Base-by-base conservation (phyloP, 371 early-diverging fungal species). In the Syncephalis plumigaleata region DNA sequence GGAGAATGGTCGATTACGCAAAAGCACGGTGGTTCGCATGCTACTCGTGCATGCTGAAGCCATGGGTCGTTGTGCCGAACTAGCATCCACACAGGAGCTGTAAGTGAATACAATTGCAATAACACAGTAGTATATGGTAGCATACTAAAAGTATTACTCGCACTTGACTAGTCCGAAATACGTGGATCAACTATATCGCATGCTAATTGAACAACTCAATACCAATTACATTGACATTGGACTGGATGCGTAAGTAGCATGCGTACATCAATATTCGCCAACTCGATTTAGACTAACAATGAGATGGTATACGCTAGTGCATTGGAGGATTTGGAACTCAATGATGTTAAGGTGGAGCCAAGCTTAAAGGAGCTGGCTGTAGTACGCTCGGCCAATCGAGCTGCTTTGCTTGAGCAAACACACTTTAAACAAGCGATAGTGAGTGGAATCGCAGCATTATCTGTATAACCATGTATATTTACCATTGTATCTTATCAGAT, bases 21-120 rank as follows among this genome's bases (percentile, higher is more conserved):
- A 70, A 2, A 65, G 71, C n/a, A 55, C 71, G 9, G 71, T 73
- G 22, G 51, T 79, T 43, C 61, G 74, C 39, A 56, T 91, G 49
- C 65, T 91, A 9, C 71, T 76, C 49, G 75, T 89, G 27, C 92
- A 94, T 59, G 72, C 85, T 1, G 92, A 91, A 58, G 79, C 87
- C 7, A 70, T 88, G 36, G 63, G 74, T 21, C 73, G 95, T 20
- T 84, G 88, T 47, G 72, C 79, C 16, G 87, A 89, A 55, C 64
- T 93, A 39, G 71, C 77, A 31, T 73, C 73, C 51, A 55, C 74
- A 13, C 65, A 71, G 43, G 84, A 84, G 50, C 54, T 79, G 79
- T 78, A 63, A 56, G 66, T 48, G 25, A 18, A 20, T 11, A 2
- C 37, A n/a, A 25, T 20, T 26, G 22, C 36, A 36, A 23, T 45